Evolutionary conservation across 2,329 filamentous ascomycete genomes (phyloP).

Genomic region (Claviceps cyperi): DNA sequence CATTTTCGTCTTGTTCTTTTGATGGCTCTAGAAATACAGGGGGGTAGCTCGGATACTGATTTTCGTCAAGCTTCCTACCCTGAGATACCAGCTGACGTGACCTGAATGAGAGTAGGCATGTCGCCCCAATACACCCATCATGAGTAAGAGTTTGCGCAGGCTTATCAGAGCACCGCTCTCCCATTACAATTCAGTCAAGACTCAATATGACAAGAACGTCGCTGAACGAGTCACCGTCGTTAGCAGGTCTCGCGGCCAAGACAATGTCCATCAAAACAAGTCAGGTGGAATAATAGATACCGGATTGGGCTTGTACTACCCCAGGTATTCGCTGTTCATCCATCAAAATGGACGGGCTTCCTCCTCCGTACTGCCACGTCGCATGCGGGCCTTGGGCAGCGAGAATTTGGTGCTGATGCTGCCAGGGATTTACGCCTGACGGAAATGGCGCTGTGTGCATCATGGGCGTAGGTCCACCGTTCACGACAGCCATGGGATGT

Average conservation of each 20-base stretch:
- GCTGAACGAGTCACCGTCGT: neutral
- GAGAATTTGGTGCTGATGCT: constrained; percentile 25
- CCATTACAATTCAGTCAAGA: neutral
- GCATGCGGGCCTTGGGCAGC: constrained; percentile 8
- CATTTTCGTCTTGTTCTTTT: neutral
- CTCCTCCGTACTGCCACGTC: constrained; percentile 22
- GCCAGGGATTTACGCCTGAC: constrained; percentile 28
- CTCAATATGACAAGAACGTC: neutral
- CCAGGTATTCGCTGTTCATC: constrained; percentile 7
- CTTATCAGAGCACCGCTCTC: neutral
- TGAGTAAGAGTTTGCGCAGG: neutral
- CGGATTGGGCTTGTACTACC: constrained; percentile 8
- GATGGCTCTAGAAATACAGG: neutral
- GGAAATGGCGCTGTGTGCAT: constrained; percentile 18
- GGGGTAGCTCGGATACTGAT: no score
- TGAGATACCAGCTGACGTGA: neutral
- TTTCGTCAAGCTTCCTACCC: no score
- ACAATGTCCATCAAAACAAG: constrained; percentile 4
- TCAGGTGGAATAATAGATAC: constrained; percentile 10
- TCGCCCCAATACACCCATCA: neutral
- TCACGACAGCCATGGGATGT: constrained; percentile 19
- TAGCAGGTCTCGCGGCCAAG: neutral
- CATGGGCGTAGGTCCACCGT: constrained; percentile 14
- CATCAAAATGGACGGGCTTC: constrained; percentile 8
- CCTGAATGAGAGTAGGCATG: neutral